Evolutionary conservation across 2,329 filamentous ascomycete genomes (phyloP), one percentile per base, ranked within the genome.

Genomic region (Colletotrichum neosansevieriae): DNA sequence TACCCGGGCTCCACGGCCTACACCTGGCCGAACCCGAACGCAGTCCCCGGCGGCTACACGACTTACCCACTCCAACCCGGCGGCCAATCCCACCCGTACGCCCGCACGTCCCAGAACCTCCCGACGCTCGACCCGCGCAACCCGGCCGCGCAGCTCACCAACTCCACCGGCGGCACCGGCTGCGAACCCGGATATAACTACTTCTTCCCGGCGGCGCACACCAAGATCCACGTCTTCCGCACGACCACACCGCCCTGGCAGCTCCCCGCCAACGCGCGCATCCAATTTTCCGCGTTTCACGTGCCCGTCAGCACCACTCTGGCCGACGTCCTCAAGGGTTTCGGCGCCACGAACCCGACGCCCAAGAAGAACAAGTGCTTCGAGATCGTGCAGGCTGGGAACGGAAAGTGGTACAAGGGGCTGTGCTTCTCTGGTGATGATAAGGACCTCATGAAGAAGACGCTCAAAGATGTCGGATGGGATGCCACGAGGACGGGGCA

Each of bases 171-270:
- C 50, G 87, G 87, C 21, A 80, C 84, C 1, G 86, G 88, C 45
- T 85, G 85, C 68, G 88, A 90, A 72, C 86, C 86, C 0, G 89
- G 88, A 2, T 91, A 89, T 79, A 88, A 88, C 78, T 88, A 89
- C 76, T 84, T 89, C 73, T 90, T 89, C 77, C 83, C 86, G 0
- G 73, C 79, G 0, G 81, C 86, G 70, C 86, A 90, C 75, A 87
- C 86, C 34, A 89, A 87, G 71, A 79, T 90, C 6, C 87, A 90
- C 72, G 80, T 91, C 3, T 82, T 91, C 76, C 84, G 84, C 70
- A 82, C 83, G 9, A 72, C 77, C 15, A 80, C 75, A 0, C 80
- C 85, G 0, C 88, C 88, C 0, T 90, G 88, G 88, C 82, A 85
- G 71, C 75, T 84, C 6, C 81, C 77, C 0, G 73, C 76, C 19